phyloP scores from a whole-genome alignment of 345 rosid genomes.

The Citrus inodora region DNA sequence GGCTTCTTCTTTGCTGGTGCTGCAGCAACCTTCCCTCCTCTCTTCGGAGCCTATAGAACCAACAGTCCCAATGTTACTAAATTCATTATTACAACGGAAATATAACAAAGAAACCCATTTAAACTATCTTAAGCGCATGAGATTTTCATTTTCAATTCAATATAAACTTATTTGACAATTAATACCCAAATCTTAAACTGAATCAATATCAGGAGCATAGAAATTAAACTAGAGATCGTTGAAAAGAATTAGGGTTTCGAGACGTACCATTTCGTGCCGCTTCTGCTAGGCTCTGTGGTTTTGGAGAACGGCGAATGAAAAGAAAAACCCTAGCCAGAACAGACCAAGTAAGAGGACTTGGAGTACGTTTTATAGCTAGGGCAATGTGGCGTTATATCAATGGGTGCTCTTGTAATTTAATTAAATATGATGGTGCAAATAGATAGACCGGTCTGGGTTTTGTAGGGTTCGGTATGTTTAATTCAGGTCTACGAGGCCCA shows the following conservation, averaged over 20 bases:
- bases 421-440: not conserved
- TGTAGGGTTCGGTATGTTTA: not conserved
- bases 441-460: not conserved
- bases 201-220: not conserved
- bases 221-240: not conserved
- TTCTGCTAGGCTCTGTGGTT: not conserved
- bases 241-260: not conserved
- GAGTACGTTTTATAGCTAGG: slow-evolving; percentile 6
- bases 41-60: slow-evolving; percentile 22
- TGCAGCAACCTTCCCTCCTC: slow-evolving; percentile 23
- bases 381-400: not conserved
- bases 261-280: slow-evolving; percentile 11
- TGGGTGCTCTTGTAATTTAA: not conserved
- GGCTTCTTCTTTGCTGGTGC: slow-evolving; percentile 28
- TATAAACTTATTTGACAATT: not conserved
- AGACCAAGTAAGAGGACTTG: not conserved
- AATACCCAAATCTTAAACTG: not conserved
- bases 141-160: not conserved
- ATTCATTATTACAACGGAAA: not conserved
- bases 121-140: not conserved
- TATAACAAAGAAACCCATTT: not conserved
- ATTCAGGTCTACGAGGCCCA: not conserved
- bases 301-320: not conserved
- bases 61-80: not conserved
- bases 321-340: not conserved